A percentile compares a stretch with the other conserved stretches of the same genome.
Conservation (phyloP, 1,139 yeast species). For the Suhomyces taliae region DNA sequence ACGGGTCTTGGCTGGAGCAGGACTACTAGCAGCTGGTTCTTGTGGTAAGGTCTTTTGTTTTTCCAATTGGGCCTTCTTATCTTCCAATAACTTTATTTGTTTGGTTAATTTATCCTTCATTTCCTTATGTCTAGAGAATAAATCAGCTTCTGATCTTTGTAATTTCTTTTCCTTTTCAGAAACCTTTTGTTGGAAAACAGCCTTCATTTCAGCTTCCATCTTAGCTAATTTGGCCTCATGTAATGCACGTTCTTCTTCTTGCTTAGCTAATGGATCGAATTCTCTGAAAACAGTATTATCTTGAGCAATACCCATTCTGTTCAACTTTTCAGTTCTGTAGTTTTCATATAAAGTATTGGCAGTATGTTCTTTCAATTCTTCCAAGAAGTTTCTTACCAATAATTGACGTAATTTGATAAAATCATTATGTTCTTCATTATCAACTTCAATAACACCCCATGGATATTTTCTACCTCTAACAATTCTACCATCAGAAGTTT, state of each 20-base stretch:
- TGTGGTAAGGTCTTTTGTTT: conserved; percentile 50
- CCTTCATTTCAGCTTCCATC: conserved; percentile 96
- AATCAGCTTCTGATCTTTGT: conserved; percentile 95
- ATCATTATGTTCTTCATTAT: conserved; percentile 92
- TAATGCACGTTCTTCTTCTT: conserved; percentile 88
- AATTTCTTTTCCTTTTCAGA: conserved; percentile 95
- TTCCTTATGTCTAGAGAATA: conserved; percentile 93
- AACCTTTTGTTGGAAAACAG: conserved; percentile 95
- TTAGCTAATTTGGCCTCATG: conserved; percentile 93
- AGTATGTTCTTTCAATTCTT: conserved; percentile 90
- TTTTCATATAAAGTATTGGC: conserved; percentile 76
- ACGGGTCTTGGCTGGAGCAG: conserved; percentile 52
- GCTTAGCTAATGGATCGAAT: conserved; percentile 89
- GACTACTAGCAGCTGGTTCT: conserved; percentile 36
- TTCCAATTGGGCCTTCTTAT: conserved; percentile 83
- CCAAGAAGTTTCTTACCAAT: conserved; percentile 86
- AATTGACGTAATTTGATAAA: conserved; percentile 88
- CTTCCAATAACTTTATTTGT: conserved; percentile 88
- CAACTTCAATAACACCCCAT: conserved; percentile 97
- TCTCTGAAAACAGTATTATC: conserved; percentile 90
- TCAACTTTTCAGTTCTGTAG: conserved; percentile 83
- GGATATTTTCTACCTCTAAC: conserved; percentile 96
- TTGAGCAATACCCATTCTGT: conserved; percentile 85
- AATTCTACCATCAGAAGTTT: conserved; percentile 69
- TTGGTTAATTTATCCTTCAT: conserved; percentile 92